These are phyloP conservation scores for Paramecium primaurelia DNA, from an alignment of 73 alveolate genomes.

Conservation along the genomic window DNA sequence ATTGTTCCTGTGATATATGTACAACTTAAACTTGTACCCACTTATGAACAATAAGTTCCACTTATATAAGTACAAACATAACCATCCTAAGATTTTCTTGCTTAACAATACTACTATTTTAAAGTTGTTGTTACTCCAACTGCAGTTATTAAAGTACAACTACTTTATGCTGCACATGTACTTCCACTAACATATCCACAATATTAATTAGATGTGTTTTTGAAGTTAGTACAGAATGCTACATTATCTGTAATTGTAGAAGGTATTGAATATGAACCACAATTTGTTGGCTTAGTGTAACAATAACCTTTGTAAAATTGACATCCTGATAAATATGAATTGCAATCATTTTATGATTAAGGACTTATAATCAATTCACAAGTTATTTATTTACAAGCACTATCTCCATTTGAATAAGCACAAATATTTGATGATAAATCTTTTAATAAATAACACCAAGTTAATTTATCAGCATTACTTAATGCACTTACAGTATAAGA, in stretches of 20 bases:
- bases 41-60: not conserved
- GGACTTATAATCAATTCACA: not conserved
- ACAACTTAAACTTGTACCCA: not conserved
- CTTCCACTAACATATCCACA: not conserved
- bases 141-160: not conserved
- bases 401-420: not conserved
- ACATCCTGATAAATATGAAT: not conserved
- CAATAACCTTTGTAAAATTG: not conserved
- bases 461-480: not conserved
- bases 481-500: not conserved
- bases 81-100: not conserved
- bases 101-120: not conserved
- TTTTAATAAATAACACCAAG: not conserved
- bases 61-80: not conserved
- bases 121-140: not conserved
- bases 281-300: not conserved
- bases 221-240: not conserved
- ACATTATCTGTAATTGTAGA: not conserved
- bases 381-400: not conserved
- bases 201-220: not conserved
- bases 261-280: not conserved
- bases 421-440: not conserved
- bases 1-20: not conserved
- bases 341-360: not conserved
- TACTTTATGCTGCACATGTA: not conserved